These are phyloP conservation scores for Pseudotulostoma volvatum DNA, from an alignment of 495 filamentous ascomycete genomes.

Conservation along the genomic window DNA sequence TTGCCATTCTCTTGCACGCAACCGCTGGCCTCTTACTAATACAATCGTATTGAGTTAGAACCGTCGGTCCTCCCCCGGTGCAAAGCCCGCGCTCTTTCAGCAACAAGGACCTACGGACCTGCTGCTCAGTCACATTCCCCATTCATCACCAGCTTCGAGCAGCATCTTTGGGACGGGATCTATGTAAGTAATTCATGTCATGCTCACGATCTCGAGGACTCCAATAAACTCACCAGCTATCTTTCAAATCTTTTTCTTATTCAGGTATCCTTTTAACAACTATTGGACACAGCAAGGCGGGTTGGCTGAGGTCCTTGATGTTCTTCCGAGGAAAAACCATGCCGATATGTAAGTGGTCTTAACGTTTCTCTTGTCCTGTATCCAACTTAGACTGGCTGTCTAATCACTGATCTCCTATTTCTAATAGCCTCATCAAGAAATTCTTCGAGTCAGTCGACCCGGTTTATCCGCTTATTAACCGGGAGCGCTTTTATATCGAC, in stretches of 20 bases:
- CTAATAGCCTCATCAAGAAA: slow-evolving; percentile 36
- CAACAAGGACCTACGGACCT: slow-evolving; percentile 27
- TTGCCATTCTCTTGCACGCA: neutral
- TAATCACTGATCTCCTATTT: neutral
- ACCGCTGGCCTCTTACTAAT: neutral
- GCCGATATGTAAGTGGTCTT: slow-evolving; percentile 38
- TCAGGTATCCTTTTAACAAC: slow-evolving; percentile 53
- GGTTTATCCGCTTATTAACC: slow-evolving; percentile 56
- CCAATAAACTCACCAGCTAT: slow-evolving; percentile 33
- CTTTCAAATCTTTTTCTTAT: too few relatives aligned
- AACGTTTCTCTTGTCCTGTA: neutral
- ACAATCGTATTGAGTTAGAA: slow-evolving; percentile 3
- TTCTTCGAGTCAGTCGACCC: slow-evolving; percentile 63
- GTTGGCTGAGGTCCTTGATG: slow-evolving; percentile 49
- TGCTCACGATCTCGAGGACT: slow-evolving; percentile 14
- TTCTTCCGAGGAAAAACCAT: slow-evolving; percentile 53
- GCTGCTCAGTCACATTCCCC: slow-evolving; percentile 50
- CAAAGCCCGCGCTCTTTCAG: slow-evolving; percentile 25
- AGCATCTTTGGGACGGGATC: slow-evolving; percentile 41
- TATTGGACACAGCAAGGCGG: slow-evolving; percentile 65
- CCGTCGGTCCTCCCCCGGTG: slow-evolving; percentile 27
- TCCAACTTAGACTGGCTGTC: neutral
- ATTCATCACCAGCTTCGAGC: slow-evolving; percentile 41
- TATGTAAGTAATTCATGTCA: neutral
- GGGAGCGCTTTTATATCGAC: slow-evolving; percentile 48